A percentile compares a stretch with the other conserved stretches of the same genome.
These are phyloP conservation scores for Pseudocercospora fijiensis DNA, from an alignment of 2,329 filamentous ascomycete species.

Conservation along the genomic window DNA sequence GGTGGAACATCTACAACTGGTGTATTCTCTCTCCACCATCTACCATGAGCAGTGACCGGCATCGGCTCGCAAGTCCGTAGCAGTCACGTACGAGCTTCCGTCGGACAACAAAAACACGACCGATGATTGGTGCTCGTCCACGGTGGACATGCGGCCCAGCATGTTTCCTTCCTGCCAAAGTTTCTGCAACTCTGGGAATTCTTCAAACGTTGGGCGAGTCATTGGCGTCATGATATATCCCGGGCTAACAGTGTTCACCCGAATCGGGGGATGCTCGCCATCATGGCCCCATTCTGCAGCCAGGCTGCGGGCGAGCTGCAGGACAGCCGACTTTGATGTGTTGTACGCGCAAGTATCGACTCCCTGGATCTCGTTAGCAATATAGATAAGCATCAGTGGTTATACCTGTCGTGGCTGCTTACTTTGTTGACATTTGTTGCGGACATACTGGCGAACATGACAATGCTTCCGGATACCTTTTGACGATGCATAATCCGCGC, in stretches of 20 bases:
- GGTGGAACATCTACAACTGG: not conserved
- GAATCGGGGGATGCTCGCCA: slow-evolving; percentile 9
- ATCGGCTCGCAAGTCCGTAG: slow-evolving; percentile 8
- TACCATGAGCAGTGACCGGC: slow-evolving; percentile 10
- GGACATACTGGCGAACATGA: slow-evolving; percentile 40
- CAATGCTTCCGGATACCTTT: slow-evolving; percentile 35
- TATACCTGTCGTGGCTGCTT: not conserved
- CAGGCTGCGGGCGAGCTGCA: slow-evolving; percentile 51
- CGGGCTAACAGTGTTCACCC: slow-evolving; percentile 13
- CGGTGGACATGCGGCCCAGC: slow-evolving; percentile 12
- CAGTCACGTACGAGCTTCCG: slow-evolving; percentile 15
- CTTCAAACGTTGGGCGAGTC: slow-evolving; percentile 3
- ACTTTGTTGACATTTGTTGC: slow-evolving; percentile 35
- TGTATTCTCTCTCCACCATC: not conserved
- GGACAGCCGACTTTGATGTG: slow-evolving; percentile 54
- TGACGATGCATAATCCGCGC: slow-evolving; percentile 33
- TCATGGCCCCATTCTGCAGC: slow-evolving; percentile 52
- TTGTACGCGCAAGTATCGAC: slow-evolving; percentile 51
- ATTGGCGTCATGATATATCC: slow-evolving; percentile 14
- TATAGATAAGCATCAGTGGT: not conserved
- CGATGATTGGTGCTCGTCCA: slow-evolving; percentile 10
- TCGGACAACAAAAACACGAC: slow-evolving; percentile 12
- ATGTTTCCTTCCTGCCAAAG: slow-evolving; percentile 13
- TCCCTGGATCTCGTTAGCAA: slow-evolving; percentile 28
- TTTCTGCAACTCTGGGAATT: not conserved